Conservation (phyloP, 768 basidiomycete genomes). For the Porpolomopsis calyptriformis region DNA sequence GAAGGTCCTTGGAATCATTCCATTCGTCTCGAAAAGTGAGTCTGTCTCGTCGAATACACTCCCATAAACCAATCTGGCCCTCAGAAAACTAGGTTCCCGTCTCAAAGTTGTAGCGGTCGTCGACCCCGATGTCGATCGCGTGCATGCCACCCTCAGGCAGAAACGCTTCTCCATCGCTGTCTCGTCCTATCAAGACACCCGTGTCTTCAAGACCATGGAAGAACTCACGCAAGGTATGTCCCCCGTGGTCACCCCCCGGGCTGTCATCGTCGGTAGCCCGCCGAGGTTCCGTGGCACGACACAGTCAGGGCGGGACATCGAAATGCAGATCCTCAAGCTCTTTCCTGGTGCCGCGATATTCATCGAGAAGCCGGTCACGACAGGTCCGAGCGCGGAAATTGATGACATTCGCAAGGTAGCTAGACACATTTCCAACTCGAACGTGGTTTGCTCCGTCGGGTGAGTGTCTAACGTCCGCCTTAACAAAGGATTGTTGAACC, state of each 20-base stretch:
- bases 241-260: constrained; percentile 58
- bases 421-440: constrained; percentile 54
- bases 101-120: constrained; percentile 94
- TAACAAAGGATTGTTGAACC: constrained; percentile 3
- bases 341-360: constrained; percentile 88
- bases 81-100: constrained; percentile 86
- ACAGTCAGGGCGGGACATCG: constrained; percentile 70
- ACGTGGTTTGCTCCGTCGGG: constrained; percentile 83
- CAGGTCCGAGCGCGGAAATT: constrained; percentile 62
- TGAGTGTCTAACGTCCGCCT: constrained; percentile 25
- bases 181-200: constrained; percentile 85
- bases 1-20: constrained; percentile 93
- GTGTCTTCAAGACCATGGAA: constrained; percentile 73
- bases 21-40: constrained; percentile 81
- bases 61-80: too few species aligned
- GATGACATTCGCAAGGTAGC: constrained; percentile 62
- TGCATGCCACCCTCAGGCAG: constrained; percentile 68
- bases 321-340: constrained; percentile 73
- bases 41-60: constrained; percentile 5
- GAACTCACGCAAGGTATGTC: constrained; percentile 65
- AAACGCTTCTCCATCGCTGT: constrained; percentile 91
- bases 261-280: constrained; percentile 84
- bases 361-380: constrained; percentile 87
- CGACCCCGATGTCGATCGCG: constrained; percentile 81
- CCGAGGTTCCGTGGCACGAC: constrained; percentile 84